Evolutionary conservation across 352 stramenopile species (phyloP).

Genomic region (Pythium graminicola): DNA sequence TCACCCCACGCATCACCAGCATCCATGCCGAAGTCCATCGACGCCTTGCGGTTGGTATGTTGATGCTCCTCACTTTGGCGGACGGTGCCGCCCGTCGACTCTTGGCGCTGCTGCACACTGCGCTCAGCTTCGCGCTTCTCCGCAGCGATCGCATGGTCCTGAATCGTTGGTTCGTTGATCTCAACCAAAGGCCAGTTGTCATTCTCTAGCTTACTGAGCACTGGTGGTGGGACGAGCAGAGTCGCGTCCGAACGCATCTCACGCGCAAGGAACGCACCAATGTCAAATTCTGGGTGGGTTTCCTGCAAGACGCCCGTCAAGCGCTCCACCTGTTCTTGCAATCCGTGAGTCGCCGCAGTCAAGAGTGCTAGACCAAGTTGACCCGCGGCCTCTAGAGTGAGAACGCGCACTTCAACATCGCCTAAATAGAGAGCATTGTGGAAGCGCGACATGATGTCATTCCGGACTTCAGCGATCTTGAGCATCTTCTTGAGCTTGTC

Average conservation of each 20-base stretch:
- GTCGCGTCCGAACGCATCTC: conserved; percentile 61
- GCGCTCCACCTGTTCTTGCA: conserved; percentile 92
- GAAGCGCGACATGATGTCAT: conserved; percentile 98
- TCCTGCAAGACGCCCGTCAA: conserved; percentile 91
- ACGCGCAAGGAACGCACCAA: conserved; percentile 52
- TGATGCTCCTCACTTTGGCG: conserved; percentile 37
- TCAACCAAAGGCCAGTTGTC: conserved; percentile 98
- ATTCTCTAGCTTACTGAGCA: conserved; percentile 87
- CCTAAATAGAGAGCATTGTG: conserved; percentile 98
- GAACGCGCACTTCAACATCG: conserved; percentile 93
- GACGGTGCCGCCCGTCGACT: conserved; percentile 21
- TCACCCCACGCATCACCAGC: conserved; percentile 70
- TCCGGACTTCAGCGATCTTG: conserved; percentile 97
- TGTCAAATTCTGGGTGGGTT: conserved; percentile 74
- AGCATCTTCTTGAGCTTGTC: conserved; percentile 99
- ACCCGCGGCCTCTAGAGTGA: conserved; percentile 93
- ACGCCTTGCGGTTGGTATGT: conserved; percentile 42
- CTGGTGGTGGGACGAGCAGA: conserved; percentile 92
- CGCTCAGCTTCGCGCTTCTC: conserved; percentile 76
- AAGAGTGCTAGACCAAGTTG: conserved; percentile 96
- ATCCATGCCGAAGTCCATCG: conserved; percentile 69
- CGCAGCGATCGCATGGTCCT: conserved; percentile 72
- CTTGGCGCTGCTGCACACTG: conserved; percentile 47
- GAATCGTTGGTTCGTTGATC: conserved; percentile 87
- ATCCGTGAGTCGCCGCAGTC: conserved; percentile 93